Evolutionary conservation across 176 grass and related monocot genomes (phyloP).

Genomic region (Eleusine coracana): DNA sequence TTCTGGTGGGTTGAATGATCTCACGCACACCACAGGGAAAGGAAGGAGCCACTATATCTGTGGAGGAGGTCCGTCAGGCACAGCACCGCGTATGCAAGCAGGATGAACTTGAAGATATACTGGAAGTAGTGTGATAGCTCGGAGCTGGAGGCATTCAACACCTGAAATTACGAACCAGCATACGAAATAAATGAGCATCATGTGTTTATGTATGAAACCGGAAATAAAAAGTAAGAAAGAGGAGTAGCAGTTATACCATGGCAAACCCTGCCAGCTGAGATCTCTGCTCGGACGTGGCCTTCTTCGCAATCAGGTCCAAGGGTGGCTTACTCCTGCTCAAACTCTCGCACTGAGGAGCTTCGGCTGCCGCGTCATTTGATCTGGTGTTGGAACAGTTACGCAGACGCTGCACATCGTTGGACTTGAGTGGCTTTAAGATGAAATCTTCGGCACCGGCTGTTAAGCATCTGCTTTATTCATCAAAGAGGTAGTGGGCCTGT

Average conservation of each 20-base stretch:
- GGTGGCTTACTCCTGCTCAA: conserved; percentile 44
- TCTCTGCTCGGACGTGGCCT: conserved; percentile 40
- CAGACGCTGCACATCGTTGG: conserved; percentile 70
- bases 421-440: conserved; percentile 80
- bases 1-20: neutral
- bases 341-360: conserved; percentile 13
- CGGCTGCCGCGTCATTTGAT: neutral
- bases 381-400: conserved; percentile 44
- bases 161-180: conserved; percentile 25
- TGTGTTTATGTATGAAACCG: neutral
- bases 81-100: conserved; percentile 59
- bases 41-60: conserved; percentile 43
- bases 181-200: neutral
- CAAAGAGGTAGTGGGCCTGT: conserved; percentile 5
- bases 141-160: conserved; percentile 44
- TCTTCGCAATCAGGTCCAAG: conserved; percentile 33
- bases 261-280: conserved; percentile 51
- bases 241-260: conserved; percentile 39
- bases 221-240: neutral
- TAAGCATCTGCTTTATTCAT: conserved; percentile 50
- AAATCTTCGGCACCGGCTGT: conserved; percentile 82
- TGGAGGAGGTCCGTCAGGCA: conserved; percentile 57
- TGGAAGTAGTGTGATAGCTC: conserved; percentile 61
- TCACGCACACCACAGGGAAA: conserved; percentile 45
- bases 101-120: conserved; percentile 63